A percentile compares a stretch with the other conserved stretches of the same genome.
Evolutionary conservation across 1,284 basidiomycete genomes (phyloP).

Genomic region (Schizophyllum amplum): DNA sequence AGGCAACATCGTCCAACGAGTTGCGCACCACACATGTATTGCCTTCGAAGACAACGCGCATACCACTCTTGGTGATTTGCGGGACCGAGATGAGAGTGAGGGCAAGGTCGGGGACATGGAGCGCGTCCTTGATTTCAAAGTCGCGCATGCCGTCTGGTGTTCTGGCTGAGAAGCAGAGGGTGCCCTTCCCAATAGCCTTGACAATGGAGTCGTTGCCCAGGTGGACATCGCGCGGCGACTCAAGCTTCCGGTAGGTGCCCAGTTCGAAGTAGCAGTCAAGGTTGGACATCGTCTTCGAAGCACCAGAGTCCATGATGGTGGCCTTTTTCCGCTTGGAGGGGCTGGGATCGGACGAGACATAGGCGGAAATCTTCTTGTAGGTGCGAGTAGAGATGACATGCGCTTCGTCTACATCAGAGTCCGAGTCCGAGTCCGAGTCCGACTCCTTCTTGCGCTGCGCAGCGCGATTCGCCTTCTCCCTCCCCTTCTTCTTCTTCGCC

Average conservation of each 20-base stretch:
- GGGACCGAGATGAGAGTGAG: background rate
- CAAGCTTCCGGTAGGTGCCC: background rate
- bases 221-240: background rate
- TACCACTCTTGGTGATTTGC: background rate
- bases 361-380: too few relatives aligned
- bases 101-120: background rate
- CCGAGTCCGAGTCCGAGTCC: too few relatives aligned
- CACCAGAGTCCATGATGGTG: constrained; percentile 1
- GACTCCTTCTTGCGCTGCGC: too few relatives aligned
- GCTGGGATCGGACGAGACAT: too few relatives aligned
- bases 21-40: too few relatives aligned
- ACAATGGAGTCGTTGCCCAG: constrained; percentile 11
- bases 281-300: background rate
- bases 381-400: too few relatives aligned
- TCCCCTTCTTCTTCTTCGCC: too few relatives aligned
- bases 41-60: background rate
- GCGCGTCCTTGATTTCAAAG: background rate
- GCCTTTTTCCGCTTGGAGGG: too few relatives aligned
- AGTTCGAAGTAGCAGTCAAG: background rate
- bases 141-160: background rate
- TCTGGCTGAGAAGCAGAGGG: background rate
- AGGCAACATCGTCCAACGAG: too few relatives aligned
- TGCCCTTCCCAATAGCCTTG: constrained; percentile 13
- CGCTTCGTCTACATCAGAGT: too few relatives aligned
- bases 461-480: too few relatives aligned